Evolutionary conservation across 805 yeast genomes (phyloP).

Genomic region (Cyberlindnera saturnus): DNA sequence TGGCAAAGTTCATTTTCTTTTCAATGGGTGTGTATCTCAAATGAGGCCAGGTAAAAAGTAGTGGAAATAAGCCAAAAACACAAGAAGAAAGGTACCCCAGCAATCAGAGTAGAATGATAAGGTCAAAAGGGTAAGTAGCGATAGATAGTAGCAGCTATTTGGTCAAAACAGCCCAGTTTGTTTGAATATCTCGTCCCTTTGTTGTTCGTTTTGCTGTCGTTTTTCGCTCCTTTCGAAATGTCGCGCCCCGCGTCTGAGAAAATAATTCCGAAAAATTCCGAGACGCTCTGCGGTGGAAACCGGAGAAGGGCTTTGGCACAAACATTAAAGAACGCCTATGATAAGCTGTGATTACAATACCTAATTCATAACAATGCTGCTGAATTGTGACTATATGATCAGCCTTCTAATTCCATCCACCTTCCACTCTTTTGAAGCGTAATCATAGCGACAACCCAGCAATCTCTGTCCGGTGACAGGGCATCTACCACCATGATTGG

Average conservation of each 20-base stretch:
- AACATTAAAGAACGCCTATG: neutral
- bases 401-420: constrained; percentile 71
- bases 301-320: neutral
- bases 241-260: too few relatives aligned
- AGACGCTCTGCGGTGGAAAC: neutral
- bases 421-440: constrained; percentile 56
- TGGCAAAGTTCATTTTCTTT: constrained; percentile 2
- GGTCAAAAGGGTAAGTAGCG: too few relatives aligned
- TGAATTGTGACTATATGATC: constrained; percentile 39
- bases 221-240: too few relatives aligned
- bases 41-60: too few relatives aligned
- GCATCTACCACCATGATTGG: constrained; percentile 60
- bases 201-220: too few relatives aligned
- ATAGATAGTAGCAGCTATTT: too few relatives aligned
- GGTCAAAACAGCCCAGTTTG: too few relatives aligned
- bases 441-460: constrained; percentile 63
- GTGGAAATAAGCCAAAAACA: too few relatives aligned
- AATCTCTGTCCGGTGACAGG: constrained; percentile 75
- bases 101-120: too few relatives aligned
- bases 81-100: too few relatives aligned
- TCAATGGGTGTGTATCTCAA: neutral
- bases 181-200: too few relatives aligned
- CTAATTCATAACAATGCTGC: neutral
- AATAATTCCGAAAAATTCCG: too few relatives aligned
- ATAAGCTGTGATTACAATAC: neutral